Conservation (phyloP, 306 rosid species). For the Amphicarpaea edgeworthii region DNA sequence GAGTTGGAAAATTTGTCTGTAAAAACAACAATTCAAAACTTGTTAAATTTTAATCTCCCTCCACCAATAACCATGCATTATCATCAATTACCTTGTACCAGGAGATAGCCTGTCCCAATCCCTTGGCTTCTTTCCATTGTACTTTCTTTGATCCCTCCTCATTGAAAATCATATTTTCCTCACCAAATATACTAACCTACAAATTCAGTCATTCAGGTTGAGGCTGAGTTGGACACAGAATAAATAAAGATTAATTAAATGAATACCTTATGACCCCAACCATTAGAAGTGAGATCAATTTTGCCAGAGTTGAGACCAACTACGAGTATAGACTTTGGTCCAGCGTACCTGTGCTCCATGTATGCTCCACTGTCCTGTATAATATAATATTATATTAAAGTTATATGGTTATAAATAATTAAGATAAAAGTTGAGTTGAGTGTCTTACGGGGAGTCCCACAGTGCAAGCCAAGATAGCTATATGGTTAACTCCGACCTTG, state of each 20-base stretch:
- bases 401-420: too few species aligned
- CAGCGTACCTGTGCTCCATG: conserved; percentile 94
- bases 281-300: conserved; percentile 67
- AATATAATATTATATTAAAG: too few species aligned
- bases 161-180: conserved; percentile 55
- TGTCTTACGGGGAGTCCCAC: conserved; percentile 90
- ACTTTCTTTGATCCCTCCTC: conserved; percentile 71
- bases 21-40: not conserved
- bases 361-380: conserved; percentile 93
- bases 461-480: conserved; percentile 62
- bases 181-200: conserved; percentile 77
- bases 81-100: conserved; percentile 86
- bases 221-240: too few species aligned
- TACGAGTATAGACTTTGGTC: conserved; percentile 67
- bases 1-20: conserved; percentile 75
- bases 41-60: too few species aligned
- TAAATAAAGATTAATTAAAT: not conserved
- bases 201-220: too few species aligned
- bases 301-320: conserved; percentile 83
- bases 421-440: too few species aligned
- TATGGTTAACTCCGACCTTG: conserved; percentile 61
- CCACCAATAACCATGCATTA: too few species aligned
- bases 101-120: conserved; percentile 53
- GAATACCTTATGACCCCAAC: conserved; percentile 87
- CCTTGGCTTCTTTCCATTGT: conserved; percentile 58